Evolutionary conservation across 345 rosid species (phyloP), one percentile per base, ranked within the genome.

Genomic region (Limnanthes douglasii): DNA sequence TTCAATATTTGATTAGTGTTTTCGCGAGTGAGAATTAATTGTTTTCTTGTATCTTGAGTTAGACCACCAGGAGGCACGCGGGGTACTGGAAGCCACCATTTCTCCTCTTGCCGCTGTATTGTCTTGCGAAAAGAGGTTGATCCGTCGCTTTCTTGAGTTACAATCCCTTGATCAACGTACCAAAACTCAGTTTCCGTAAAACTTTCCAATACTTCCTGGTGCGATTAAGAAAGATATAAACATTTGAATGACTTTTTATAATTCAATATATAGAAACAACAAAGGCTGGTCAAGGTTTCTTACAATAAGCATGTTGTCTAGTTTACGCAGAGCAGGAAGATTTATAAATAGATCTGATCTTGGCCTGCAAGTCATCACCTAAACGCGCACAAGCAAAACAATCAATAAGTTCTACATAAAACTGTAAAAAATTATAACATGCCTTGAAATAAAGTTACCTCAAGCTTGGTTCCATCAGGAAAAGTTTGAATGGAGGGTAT

Each of bases 61-160:
- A 92, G 83, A 37, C 99, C 99, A 17, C 66, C 63, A 2, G 83
- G 40, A 48, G 88, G 86, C 23, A 92, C 74, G 15, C 90, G 94
- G 15, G 99, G 99, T 15, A 85, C 93, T 4, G 99, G 99, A 3
- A 92, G 61, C 99, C 99, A 92, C 99, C 99, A 92, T 57, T 92
- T 92, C 55, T 92, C 99, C 34, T 85, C 94, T 48, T 85, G 96
- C 8, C 94, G 77, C 43, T 73, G 95, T 49, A 85, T 35, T 27
- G 68, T 56, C 54, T 59, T 70, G 8, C 88, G 72, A 42, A 81
- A 85, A 45, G 96, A 81, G 48, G 94, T 57, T 22, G 94, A 85
- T 1, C 86, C 96, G 46, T 85, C 96, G 6, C 66, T 59, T 28
- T 78, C 88, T 0, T 93, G 68, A 18, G 80, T 70, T 31, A 81